Base-by-base conservation (phyloP, 352 stramenopile genomes). In the Globisporangium apiculatum region DNA sequence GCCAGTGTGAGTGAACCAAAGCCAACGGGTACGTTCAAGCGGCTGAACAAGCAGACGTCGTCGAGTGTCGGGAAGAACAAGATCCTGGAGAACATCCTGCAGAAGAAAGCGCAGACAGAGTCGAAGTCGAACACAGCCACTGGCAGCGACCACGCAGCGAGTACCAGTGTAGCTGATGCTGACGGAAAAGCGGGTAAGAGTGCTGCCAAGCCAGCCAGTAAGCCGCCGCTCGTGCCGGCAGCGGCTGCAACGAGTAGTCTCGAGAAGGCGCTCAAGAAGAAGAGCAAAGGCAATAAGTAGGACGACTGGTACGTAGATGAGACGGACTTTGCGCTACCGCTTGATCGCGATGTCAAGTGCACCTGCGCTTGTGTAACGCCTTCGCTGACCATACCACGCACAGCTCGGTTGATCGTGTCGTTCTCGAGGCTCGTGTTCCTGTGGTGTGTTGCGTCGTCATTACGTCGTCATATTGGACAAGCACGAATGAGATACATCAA, bases 251-350 rank as follows among this genome's bases (percentile, higher is more conserved):
- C 68, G 42, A 78, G 49, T 54, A 79, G 65, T 57, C 61, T 83
- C 24, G 70, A 77, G 51, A 75, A 74, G 48, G 73, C 66, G 40
- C 57, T 83, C 42, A 76, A 79, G 62, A 82, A 77, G 61, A 57
- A 49, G 15, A 11, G 45, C n/a, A 49, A 35, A 17, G 45, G 17
- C 17, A 31, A 3, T n/a, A 49, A 49, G 45, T 35, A 24, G 45
- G 3, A 7, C 24, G 24, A 31, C 24, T 31, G 2, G 24, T 31
- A 31, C 24, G 24, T 31, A 31, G 24, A 31, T 31, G 24, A 31
- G 24, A 31, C 24, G 2, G 2, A 31, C 1, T 2, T 31, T 3
- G 24, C 24, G 24, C 24, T 31, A 3, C 24, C 24, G 1, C 24
- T 31, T 31, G 24, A 31, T 31, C 24, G 24, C 24, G 24, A 31